A percentile compares a stretch with the other conserved stretches of the same genome.
phyloP scores from a whole-genome alignment of 345 rosid species.

The Raphanus sativus region DNA sequence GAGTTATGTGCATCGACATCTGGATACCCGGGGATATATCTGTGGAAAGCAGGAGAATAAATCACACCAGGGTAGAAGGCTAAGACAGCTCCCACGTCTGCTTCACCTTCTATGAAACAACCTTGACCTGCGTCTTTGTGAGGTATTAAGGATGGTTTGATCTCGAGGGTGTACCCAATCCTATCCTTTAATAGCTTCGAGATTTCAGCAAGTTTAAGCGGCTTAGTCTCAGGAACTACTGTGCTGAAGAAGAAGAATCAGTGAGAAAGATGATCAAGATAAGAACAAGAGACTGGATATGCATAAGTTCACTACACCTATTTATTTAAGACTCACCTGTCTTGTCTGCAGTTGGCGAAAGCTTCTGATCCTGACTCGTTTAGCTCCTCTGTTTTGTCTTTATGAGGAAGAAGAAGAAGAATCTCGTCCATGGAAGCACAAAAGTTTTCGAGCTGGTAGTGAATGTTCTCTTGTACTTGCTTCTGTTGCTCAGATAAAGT shows the following conservation, averaged over 20 bases:
- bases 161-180: conserved; percentile 60
- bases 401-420: conserved; percentile 46
- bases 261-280: conserved; percentile 38
- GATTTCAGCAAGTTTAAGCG: conserved; percentile 53
- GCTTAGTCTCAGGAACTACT: conserved; percentile 70
- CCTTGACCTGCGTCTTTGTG: conserved; percentile 77
- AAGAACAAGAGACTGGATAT: conserved; percentile 1
- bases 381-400: conserved; percentile 16
- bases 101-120: conserved; percentile 76
- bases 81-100: conserved; percentile 72
- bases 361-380: neutral
- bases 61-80: conserved; percentile 87
- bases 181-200: conserved; percentile 60
- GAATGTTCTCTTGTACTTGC: conserved; percentile 81
- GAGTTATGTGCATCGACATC: conserved; percentile 63
- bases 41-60: conserved; percentile 70
- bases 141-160: conserved; percentile 68
- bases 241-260: conserved; percentile 58
- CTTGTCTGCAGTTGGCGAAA: conserved; percentile 29
- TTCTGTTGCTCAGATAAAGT: conserved; percentile 71
- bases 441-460: conserved; percentile 54
- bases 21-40: conserved; percentile 80
- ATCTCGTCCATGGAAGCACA: conserved; percentile 63
- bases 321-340: conserved; percentile 47
- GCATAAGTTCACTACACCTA: neutral